These are phyloP conservation scores for Saccharomycopsis hybrid DNA, from an alignment of 1,139 yeast genomes.

Conservation along the genomic window DNA sequence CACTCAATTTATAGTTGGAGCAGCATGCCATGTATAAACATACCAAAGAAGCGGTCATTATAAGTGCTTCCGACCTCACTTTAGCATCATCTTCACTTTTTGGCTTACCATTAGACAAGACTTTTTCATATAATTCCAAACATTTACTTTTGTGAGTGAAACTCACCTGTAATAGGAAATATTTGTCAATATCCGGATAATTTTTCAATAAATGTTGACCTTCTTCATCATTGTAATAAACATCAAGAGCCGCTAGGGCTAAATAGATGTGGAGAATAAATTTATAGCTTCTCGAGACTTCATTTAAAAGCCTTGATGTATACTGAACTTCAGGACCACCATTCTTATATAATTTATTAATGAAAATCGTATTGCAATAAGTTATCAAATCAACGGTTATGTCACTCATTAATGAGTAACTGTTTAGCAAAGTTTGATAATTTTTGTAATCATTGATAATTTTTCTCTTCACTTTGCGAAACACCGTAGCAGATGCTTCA, in stretches of 20 bases:
- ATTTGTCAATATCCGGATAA: constrained; percentile 3
- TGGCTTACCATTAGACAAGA: background rate
- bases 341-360: background rate
- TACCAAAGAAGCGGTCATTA: constrained; percentile 9
- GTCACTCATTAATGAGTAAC: constrained; percentile 5
- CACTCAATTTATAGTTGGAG: constrained; percentile 4
- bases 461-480: background rate
- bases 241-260: constrained; percentile 9
- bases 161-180: constrained; percentile 10
- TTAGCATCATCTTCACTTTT: background rate
- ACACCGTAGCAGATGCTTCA: too few relatives aligned
- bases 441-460: background rate
- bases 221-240: constrained; percentile 8
- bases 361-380: constrained; percentile 1
- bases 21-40: constrained; percentile 6
- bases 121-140: constrained; percentile 1
- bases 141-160: constrained; percentile 10
- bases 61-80: constrained; percentile 4
- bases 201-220: constrained; percentile 2
- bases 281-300: constrained; percentile 1
- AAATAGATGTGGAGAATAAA: constrained; percentile 11
- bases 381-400: constrained; percentile 3
- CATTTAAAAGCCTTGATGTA: constrained; percentile 2
- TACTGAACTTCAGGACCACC: constrained; percentile 1
- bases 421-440: background rate